Evolutionary conservation across 108 stramenopile species (phyloP).

Genomic region (Epipyxis sp.): DNA sequence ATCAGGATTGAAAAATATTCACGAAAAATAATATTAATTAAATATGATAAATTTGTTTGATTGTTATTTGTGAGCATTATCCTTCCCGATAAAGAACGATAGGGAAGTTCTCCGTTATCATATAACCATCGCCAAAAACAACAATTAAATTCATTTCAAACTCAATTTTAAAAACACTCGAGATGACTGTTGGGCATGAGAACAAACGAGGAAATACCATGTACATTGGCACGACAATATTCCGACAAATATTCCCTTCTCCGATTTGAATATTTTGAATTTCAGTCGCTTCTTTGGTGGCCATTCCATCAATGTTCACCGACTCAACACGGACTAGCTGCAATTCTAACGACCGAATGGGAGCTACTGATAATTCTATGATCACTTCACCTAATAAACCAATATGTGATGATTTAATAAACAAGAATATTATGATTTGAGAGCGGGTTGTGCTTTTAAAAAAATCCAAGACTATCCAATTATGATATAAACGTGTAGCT

Average conservation of each 20-base stretch:
- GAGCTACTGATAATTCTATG: conserved; percentile 45
- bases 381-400: conserved; percentile 52
- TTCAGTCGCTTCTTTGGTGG: conserved; percentile 53
- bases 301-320: conserved; percentile 36
- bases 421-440: too few relatives aligned
- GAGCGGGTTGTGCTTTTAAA: too few relatives aligned
- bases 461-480: too few relatives aligned
- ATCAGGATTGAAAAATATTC: too few relatives aligned
- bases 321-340: conserved; percentile 58
- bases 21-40: too few relatives aligned
- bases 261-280: conserved; percentile 58
- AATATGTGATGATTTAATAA: too few relatives aligned
- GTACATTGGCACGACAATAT: conserved; percentile 53
- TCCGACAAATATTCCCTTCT: conserved; percentile 49
- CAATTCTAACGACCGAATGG: conserved; percentile 51
- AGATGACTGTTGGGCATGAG: conserved; percentile 48
- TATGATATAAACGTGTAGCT: too few relatives aligned
- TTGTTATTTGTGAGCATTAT: too few relatives aligned
- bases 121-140: conserved; percentile 46
- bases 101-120: conserved; percentile 53
- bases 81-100: conserved; percentile 39
- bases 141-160: conserved; percentile 59
- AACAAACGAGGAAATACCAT: conserved; percentile 58
- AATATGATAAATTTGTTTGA: too few relatives aligned
- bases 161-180: conserved; percentile 39